These are phyloP conservation scores for Psophocarpus tetragonolobus DNA, from an alignment of 306 rosid genomes.

Conservation along the genomic window DNA sequence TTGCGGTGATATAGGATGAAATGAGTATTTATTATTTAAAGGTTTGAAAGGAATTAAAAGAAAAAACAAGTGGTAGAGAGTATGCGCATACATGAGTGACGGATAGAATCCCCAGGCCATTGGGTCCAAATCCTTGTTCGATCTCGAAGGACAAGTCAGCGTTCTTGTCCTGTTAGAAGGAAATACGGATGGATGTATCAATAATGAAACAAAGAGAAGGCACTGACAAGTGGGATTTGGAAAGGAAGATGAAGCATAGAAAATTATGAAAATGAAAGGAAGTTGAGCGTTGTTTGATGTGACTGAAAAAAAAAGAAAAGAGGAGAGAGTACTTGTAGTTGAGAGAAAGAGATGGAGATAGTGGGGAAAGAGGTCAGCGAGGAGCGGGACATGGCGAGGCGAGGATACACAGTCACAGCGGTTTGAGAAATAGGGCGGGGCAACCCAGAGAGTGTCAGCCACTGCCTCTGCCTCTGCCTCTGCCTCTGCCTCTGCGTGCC, in stretches of 20 bases:
- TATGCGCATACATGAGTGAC: constrained; percentile 62
- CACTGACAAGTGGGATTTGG: no score
- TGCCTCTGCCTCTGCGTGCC: not conserved
- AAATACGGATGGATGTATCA: constrained; percentile 20
- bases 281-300: not conserved
- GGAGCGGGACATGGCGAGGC: constrained; percentile 44
- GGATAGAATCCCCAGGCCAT: constrained; percentile 74
- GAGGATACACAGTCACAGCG: constrained; percentile 44
- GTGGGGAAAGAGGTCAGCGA: constrained; percentile 53
- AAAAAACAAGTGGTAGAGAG: constrained; percentile 12
- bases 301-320: not conserved
- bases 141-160: constrained; percentile 73
- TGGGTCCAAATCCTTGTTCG: constrained; percentile 84
- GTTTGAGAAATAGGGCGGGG: constrained; percentile 43
- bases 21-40: not conserved
- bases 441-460: constrained; percentile 14
- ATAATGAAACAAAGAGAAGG: not conserved
- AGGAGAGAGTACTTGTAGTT: constrained; percentile 54
- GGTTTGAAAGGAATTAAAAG: not conserved
- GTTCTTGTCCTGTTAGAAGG: constrained; percentile 57
- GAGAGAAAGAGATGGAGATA: constrained; percentile 67
- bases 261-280: no score
- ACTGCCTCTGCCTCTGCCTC: no score
- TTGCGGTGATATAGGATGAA: no score
- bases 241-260: no score